A percentile compares a stretch with the other conserved stretches of the same genome.
Evolutionary conservation across 2,329 filamentous ascomycete genomes (phyloP).

Genomic region (Amauroascus niger): DNA sequence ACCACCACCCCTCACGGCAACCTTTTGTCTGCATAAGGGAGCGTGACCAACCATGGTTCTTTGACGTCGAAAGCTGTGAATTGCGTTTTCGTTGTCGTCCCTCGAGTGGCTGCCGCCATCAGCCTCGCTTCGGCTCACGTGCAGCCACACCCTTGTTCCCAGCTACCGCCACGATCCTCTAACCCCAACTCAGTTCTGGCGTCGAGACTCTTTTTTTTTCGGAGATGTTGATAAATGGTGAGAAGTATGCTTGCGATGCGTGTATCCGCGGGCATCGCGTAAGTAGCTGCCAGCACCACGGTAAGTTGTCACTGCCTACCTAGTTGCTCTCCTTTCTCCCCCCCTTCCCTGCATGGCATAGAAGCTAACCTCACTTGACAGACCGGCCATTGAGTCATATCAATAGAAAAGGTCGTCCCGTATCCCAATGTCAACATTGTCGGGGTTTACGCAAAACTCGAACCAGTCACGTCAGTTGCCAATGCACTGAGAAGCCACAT

Average conservation of each 20-base stretch:
- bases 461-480: conserved; percentile 88
- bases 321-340: conserved; percentile 19
- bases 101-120: neutral
- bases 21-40: neutral
- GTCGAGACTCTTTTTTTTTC: neutral
- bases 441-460: conserved; percentile 93
- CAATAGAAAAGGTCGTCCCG: conserved; percentile 93
- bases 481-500: conserved; percentile 76
- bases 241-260: conserved; percentile 50
- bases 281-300: conserved; percentile 93
- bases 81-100: neutral
- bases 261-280: conserved; percentile 97
- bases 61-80: neutral
- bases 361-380: conserved; percentile 32
- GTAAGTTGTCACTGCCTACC: no score
- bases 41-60: conserved; percentile 3
- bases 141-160: conserved; percentile 5
- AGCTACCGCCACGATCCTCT: neutral
- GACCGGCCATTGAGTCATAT: conserved; percentile 89
- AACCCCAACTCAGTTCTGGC: neutral
- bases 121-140: conserved; percentile 9
- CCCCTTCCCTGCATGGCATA: conserved; percentile 1
- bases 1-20: neutral
- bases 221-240: conserved; percentile 20
- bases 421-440: conserved; percentile 96